Evolutionary conservation across 1,284 basidiomycete genomes (phyloP).

Genomic region (Wolfiporia cocos): DNA sequence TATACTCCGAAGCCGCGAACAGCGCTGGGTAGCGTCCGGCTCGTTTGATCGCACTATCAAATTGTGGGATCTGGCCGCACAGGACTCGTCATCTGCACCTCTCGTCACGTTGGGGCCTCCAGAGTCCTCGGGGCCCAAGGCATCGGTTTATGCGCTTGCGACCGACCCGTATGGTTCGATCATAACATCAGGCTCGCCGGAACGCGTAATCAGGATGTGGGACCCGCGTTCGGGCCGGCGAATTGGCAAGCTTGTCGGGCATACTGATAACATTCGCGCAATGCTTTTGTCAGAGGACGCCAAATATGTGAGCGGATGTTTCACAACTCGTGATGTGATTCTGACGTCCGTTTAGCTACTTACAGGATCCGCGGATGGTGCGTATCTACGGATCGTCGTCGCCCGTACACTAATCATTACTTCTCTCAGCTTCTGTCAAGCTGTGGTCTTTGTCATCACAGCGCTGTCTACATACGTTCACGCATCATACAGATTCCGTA

Average conservation of each 20-base stretch:
- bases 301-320: slow-evolving; percentile 58
- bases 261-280: slow-evolving; percentile 93
- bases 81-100: slow-evolving; percentile 32
- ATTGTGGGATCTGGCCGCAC: slow-evolving; percentile 81
- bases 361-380: slow-evolving; percentile 86
- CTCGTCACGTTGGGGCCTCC: slow-evolving; percentile 56
- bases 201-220: slow-evolving; percentile 87
- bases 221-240: slow-evolving; percentile 82
- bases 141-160: slow-evolving; percentile 76
- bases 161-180: slow-evolving; percentile 76
- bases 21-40: slow-evolving; percentile 87
- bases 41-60: slow-evolving; percentile 93
- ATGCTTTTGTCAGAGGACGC: slow-evolving; percentile 88
- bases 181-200: slow-evolving; percentile 88
- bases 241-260: slow-evolving; percentile 79
- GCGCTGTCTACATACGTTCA: slow-evolving; percentile 92
- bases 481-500: slow-evolving; percentile 91
- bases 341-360: slow-evolving; percentile 50
- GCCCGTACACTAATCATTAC: slow-evolving; percentile 9
- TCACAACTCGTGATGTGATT: slow-evolving; percentile 4
- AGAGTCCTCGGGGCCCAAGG: slow-evolving; percentile 59
- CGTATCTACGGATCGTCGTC: slow-evolving; percentile 8
- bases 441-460: slow-evolving; percentile 91
- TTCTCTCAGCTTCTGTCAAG: slow-evolving; percentile 73
- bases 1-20: slow-evolving; percentile 50